Base-by-base conservation (phyloP, 805 yeast genomes). In the Naumovozyma baii region DNA sequence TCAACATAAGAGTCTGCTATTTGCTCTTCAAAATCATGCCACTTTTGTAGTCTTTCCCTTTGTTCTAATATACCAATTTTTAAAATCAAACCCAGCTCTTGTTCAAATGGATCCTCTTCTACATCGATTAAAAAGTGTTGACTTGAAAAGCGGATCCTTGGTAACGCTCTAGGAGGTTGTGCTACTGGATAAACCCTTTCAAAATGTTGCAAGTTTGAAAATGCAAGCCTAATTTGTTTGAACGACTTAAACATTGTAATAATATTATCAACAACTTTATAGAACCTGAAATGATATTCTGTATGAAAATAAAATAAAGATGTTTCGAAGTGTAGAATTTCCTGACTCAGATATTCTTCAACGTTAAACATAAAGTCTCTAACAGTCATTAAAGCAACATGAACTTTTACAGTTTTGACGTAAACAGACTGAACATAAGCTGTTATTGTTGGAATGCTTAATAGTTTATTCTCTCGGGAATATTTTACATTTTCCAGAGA, bases 41-140 rank as follows among this genome's bases (percentile, higher is more conserved):
- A 22, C 61, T 74, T 63, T 48, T 67, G 57, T 22, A 73, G 31
- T 40, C 85, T 59, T 34, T 64, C 68, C 36, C 64, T 63, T 44
- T 79, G 84, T 45, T 78, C 85, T 8, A 75, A 53, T 3, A 64
- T 40, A 1, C 85, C 86, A 10, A 77, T 62, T 47, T 77, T 78
- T 42, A 60, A 74, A 26, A 76, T 76, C 50, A 73, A 62, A 2
- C 72, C 68, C n/a, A 80, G 55, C 51, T 78, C 78, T 20, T 68
- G 67, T 53, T 80, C 86, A 53, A 80, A 78, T 1, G 79, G 75
- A 52, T 80, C 84, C 54, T 75, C 79, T 40, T 77, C 83, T 30
- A 79, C 62, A 3, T 69, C 67, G 8, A 78, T 44, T 1, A 70
- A 65, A 28, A 78, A 61, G 1, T 59, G 54, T 3, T 63, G 54